Percentiles rank a stretch among this genome's conserved stretches.
phyloP scores from a whole-genome alignment of 2,329 filamentous ascomycete species.

The Trichoderma koningiopsis region DNA sequence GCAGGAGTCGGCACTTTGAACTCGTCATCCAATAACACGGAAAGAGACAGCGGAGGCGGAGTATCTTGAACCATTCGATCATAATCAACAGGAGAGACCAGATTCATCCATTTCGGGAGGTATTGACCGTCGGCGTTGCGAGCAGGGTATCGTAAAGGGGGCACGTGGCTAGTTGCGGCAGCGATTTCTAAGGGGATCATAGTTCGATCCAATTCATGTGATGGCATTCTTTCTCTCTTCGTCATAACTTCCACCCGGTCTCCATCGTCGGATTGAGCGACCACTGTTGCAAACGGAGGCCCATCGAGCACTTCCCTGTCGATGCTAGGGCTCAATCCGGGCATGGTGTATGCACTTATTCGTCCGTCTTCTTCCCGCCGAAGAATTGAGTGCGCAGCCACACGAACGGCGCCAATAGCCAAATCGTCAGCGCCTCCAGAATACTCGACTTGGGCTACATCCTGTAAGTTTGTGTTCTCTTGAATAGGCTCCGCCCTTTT shows the following conservation, averaged over 20 bases:
- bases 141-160: conserved; percentile 23
- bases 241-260: conserved; percentile 17
- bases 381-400: conserved; percentile 25
- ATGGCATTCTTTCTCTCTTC: conserved; percentile 15
- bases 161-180: conserved; percentile 19
- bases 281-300: conserved; percentile 14
- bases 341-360: conserved; percentile 21
- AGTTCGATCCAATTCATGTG: conserved; percentile 25
- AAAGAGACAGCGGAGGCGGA: conserved; percentile 26
- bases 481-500: conserved; percentile 24
- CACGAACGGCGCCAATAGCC: conserved; percentile 27
- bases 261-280: conserved; percentile 25
- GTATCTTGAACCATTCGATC: conserved; percentile 22
- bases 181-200: conserved; percentile 22
- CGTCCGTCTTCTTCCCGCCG: conserved; percentile 23
- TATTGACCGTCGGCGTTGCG: conserved; percentile 20
- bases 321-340: conserved; percentile 22
- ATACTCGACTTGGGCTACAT: conserved; percentile 25
- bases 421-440: conserved; percentile 24
- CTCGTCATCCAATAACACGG: conserved; percentile 27
- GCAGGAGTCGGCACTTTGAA: conserved; percentile 48
- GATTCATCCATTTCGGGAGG: conserved; percentile 10
- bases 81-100: conserved; percentile 19
- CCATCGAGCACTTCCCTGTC: conserved; percentile 14
- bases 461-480: conserved; percentile 26